These are phyloP conservation scores for Triadica sebifera DNA, from an alignment of 345 rosid genomes.

Conservation along the genomic window DNA sequence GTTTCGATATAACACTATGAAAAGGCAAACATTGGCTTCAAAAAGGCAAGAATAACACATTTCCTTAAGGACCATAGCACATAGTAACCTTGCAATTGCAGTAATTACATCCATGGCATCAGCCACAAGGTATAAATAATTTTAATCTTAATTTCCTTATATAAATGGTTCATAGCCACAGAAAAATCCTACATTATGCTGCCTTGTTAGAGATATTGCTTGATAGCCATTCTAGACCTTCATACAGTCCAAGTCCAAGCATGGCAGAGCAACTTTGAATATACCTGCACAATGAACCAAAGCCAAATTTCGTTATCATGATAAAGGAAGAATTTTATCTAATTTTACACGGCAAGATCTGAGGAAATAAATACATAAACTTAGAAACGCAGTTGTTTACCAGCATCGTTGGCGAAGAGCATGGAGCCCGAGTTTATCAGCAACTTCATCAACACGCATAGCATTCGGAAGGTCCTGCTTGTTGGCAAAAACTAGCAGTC, in stretches of 20 bases:
- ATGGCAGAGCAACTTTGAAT: constrained; percentile 54
- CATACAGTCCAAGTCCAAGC: constrained; percentile 52
- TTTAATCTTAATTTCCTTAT: not conserved
- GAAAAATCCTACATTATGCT: constrained; percentile 1
- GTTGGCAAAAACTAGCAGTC: constrained; percentile 65
- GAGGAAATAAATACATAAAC: too few species aligned
- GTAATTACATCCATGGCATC: too few species aligned
- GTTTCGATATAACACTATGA: too few species aligned
- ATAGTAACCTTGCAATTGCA: too few species aligned
- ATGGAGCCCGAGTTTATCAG: constrained; percentile 58
- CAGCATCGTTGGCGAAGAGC: constrained; percentile 49
- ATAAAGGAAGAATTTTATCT: too few species aligned
- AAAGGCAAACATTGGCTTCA: too few species aligned
- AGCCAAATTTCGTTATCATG: too few species aligned
- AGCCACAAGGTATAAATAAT: too few species aligned
- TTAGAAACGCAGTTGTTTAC: constrained; percentile 21
- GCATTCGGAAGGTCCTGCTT: constrained; percentile 60
- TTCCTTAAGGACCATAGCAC: too few species aligned
- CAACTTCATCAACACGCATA: constrained; percentile 48
- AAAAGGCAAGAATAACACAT: too few species aligned
- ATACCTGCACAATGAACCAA: constrained; percentile 36
- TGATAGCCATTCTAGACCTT: constrained; percentile 66
- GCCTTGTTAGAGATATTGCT: constrained; percentile 34
- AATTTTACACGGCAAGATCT: too few species aligned
- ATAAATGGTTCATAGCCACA: not conserved